These are phyloP conservation scores for Penicillium cinerascens DNA, from an alignment of 495 filamentous ascomycete species.

Conservation along the genomic window DNA sequence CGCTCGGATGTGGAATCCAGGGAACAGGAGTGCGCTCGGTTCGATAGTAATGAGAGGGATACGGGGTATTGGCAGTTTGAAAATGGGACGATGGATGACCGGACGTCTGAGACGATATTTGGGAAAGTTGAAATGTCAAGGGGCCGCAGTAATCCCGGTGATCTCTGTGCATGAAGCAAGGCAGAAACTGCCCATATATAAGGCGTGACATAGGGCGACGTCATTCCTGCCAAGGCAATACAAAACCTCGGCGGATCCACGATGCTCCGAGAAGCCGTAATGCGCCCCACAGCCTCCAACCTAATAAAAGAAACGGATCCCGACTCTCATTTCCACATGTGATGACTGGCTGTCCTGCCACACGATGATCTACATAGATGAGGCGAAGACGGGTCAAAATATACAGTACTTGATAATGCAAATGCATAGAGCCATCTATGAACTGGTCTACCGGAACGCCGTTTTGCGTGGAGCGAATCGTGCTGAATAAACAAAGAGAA, in stretches of 20 bases:
- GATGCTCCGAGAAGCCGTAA: background rate
- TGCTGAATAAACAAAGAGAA: slow-evolving; percentile 3
- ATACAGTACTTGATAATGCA: background rate
- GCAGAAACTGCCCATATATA: background rate
- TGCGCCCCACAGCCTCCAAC: background rate
- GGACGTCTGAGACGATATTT: background rate
- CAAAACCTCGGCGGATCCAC: background rate
- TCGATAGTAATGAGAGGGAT: background rate
- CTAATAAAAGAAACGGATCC: background rate
- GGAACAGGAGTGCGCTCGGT: background rate
- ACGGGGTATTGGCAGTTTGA: background rate
- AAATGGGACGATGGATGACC: background rate
- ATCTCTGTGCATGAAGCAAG: background rate
- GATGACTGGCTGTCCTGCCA: slow-evolving; percentile 6
- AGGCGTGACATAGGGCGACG: slow-evolving; percentile 3
- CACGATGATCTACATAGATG: slow-evolving; percentile 2
- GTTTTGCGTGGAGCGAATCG: slow-evolving; percentile 1
- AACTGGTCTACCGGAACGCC: slow-evolving; percentile 17
- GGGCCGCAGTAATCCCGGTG: background rate
- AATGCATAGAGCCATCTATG: background rate
- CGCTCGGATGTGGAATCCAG: slow-evolving; percentile 11
- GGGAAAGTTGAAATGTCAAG: background rate
- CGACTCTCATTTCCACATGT: background rate
- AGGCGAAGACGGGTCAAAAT: background rate
- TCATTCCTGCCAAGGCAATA: slow-evolving; percentile 21